These are phyloP conservation scores for Picochlorum sp. DNA, from an alignment of 139 green algal species.

Conservation along the genomic window DNA sequence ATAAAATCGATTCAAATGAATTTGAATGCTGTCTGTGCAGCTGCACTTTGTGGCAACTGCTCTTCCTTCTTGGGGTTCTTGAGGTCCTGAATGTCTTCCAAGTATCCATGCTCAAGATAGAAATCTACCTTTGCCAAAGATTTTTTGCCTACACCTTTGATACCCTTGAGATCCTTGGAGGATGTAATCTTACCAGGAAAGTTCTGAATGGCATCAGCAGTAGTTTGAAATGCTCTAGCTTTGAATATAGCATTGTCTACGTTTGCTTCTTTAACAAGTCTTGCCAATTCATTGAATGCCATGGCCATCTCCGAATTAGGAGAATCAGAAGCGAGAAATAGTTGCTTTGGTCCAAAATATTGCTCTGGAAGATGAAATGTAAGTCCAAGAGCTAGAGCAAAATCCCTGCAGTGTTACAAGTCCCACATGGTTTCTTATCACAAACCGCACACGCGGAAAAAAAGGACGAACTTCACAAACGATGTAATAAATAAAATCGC, in stretches of 20 bases:
- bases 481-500: too few relatives aligned
- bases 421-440: too few relatives aligned
- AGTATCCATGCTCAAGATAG: constrained; percentile 4
- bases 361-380: constrained; percentile 42
- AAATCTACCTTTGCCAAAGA: constrained; percentile 12
- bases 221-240: background rate
- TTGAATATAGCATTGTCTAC: constrained; percentile 7
- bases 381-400: constrained; percentile 38
- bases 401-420: too few relatives aligned
- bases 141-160: constrained; percentile 10
- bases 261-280: background rate
- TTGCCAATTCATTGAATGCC: constrained; percentile 8
- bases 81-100: constrained; percentile 9
- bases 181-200: constrained; percentile 3
- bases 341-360: constrained; percentile 33
- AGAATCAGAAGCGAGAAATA: background rate
- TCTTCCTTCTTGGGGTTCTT: background rate
- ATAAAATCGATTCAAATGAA: constrained; percentile 12
- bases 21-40: constrained; percentile 7
- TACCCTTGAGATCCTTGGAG: constrained; percentile 1
- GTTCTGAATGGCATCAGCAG: background rate
- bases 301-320: background rate
- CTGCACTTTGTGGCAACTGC: background rate
- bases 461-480: too few relatives aligned
- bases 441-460: too few relatives aligned